Percentiles rank a stretch among this genome's conserved stretches.
Evolutionary conservation across 2,329 filamentous ascomycete genomes (phyloP).

Genomic region (Clonostachys rosea): DNA sequence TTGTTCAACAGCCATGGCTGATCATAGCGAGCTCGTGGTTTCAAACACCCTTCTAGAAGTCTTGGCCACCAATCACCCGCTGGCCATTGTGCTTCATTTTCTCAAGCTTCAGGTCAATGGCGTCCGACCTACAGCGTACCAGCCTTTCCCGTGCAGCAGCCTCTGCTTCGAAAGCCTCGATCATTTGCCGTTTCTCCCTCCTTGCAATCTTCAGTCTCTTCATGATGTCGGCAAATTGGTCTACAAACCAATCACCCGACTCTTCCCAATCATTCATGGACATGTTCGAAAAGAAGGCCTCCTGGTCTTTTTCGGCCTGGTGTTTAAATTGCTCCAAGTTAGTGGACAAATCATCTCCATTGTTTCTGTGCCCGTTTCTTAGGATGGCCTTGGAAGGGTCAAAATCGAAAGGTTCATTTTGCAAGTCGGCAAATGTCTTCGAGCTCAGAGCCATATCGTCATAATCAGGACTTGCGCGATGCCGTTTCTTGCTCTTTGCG

Average conservation of each 20-base stretch:
- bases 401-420: conserved; percentile 49
- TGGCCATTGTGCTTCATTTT: conserved; percentile 53
- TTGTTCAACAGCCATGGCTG: too few relatives aligned
- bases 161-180: conserved; percentile 49
- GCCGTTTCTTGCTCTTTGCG: conserved; percentile 28
- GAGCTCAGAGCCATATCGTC: conserved; percentile 48
- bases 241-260: conserved; percentile 56
- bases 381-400: conserved; percentile 44
- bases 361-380: conserved; percentile 24
- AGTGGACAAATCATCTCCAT: conserved; percentile 36
- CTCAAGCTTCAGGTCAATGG: conserved; percentile 48
- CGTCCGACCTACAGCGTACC: conserved; percentile 46
- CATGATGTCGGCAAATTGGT: conserved; percentile 46
- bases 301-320: conserved; percentile 39
- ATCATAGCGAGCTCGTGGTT: too few relatives aligned
- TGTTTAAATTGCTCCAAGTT: conserved; percentile 45
- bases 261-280: conserved; percentile 53
- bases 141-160: conserved; percentile 49
- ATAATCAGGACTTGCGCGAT: conserved; percentile 45
- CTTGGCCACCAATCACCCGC: conserved; percentile 42
- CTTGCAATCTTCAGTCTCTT: conserved; percentile 41
- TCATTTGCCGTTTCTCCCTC: conserved; percentile 40
- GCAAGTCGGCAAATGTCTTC: conserved; percentile 49
- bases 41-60: too few relatives aligned
- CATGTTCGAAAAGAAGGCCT: conserved; percentile 47